Evolutionary conservation across 371 early-diverging fungal species (phyloP).

Genomic region (Mucor irregularis): DNA sequence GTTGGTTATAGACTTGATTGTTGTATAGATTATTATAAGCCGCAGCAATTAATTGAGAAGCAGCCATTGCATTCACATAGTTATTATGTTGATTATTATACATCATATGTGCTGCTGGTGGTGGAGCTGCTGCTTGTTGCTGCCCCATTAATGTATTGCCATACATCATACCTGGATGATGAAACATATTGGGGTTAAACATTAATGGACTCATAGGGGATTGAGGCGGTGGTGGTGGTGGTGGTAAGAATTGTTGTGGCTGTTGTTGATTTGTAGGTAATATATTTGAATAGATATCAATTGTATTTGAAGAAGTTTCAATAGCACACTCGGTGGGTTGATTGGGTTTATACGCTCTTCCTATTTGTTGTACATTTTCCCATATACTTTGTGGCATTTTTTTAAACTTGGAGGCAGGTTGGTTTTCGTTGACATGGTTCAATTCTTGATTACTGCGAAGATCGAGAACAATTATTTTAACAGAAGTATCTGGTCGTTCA

Average conservation of each 20-base stretch:
- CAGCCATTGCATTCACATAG: conserved; percentile 13
- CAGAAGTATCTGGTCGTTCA: conserved; percentile 13
- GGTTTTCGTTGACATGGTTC: conserved; percentile 4
- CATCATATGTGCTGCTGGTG: neutral
- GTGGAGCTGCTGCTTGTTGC: neutral
- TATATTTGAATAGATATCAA: conserved; percentile 17
- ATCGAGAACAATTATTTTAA: conserved; percentile 19
- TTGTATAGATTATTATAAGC: conserved; percentile 11
- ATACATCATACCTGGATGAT: conserved; percentile 8
- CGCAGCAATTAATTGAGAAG: conserved; percentile 19
- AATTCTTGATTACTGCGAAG: conserved; percentile 15
- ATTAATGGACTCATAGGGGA: too few relatives aligned
- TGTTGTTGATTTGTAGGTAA: neutral
- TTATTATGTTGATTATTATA: conserved; percentile 3
- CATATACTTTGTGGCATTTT: conserved; percentile 19
- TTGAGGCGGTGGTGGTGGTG: neutral
- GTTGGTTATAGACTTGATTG: neutral
- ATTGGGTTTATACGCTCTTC: conserved; percentile 3
- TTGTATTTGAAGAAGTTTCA: neutral
- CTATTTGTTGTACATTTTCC: conserved; percentile 9
- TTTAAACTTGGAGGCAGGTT: conserved; percentile 15
- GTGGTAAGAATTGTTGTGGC: neutral
- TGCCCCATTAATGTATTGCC: neutral
- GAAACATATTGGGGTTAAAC: neutral
- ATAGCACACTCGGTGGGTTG: conserved; percentile 16